Percentiles rank a stretch among this genome's conserved stretches.
phyloP scores from a whole-genome alignment of 2,329 filamentous ascomycete species.

The Cadophora sp. region DNA sequence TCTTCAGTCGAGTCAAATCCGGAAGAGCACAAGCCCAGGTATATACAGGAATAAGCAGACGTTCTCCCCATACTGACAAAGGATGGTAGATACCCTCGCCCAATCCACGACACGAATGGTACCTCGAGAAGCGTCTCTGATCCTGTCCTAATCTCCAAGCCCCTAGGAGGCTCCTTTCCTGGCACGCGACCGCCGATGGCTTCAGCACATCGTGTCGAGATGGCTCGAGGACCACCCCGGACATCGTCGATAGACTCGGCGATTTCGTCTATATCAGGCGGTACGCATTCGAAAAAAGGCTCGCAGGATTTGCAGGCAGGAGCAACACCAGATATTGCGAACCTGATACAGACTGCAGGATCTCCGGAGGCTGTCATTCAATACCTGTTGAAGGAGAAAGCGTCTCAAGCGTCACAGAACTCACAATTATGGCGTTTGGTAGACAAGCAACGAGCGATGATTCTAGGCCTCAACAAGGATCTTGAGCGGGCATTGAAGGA shows the following conservation, averaged over 20 bases:
- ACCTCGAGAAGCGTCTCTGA: slow-evolving; percentile 44
- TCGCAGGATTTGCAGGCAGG: slow-evolving; percentile 57
- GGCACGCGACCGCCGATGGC: slow-evolving; percentile 39
- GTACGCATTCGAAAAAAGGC: slow-evolving; percentile 62
- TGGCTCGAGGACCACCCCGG: slow-evolving; percentile 57
- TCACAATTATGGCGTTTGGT: slow-evolving; percentile 93
- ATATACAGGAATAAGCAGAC: slow-evolving; percentile 19
- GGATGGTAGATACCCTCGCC: slow-evolving; percentile 34
- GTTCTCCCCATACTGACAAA: slow-evolving; percentile 6
- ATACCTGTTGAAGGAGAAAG: slow-evolving; percentile 89
- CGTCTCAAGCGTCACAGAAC: slow-evolving; percentile 87
- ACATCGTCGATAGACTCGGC: slow-evolving; percentile 93
- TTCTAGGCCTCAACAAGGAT: slow-evolving; percentile 92
- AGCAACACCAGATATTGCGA: slow-evolving; percentile 76
- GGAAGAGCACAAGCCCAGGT: slow-evolving; percentile 35
- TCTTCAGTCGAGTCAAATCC: slow-evolving; percentile 33
- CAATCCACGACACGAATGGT: slow-evolving; percentile 41
- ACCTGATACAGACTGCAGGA: slow-evolving; percentile 82
- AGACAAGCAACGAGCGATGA: slow-evolving; percentile 94
- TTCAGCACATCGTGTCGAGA: slow-evolving; percentile 40
- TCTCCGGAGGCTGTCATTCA: slow-evolving; percentile 89
- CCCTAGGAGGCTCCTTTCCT: slow-evolving; percentile 34
- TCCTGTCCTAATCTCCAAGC: slow-evolving; percentile 38
- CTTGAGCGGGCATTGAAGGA: slow-evolving; percentile 90
- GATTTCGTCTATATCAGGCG: slow-evolving; percentile 77